Percentiles rank a stretch among this genome's conserved stretches.
Evolutionary conservation across 768 basidiomycete species (phyloP).

Genomic region (Russula virescens): DNA sequence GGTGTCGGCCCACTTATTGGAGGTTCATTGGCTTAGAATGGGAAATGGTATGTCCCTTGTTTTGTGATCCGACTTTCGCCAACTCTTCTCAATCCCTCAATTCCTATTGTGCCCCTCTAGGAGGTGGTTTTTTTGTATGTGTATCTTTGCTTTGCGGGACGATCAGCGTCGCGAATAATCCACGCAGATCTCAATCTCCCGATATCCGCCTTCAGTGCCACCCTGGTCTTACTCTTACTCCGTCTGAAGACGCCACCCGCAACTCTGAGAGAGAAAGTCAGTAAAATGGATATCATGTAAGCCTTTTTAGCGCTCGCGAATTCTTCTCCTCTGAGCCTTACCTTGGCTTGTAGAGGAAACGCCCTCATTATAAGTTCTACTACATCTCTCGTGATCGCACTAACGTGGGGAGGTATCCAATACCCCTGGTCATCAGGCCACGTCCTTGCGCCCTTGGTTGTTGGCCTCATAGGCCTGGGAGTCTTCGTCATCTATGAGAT

Average conservation of each 20-base stretch:
- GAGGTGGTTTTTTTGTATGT: conserved; percentile 26
- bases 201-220: conserved; percentile 29
- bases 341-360: conserved; percentile 32
- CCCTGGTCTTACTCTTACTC: conserved; percentile 31
- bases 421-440: conserved; percentile 38
- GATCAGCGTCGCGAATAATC: background rate
- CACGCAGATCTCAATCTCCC: conserved; percentile 36
- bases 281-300: conserved; percentile 38
- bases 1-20: conserved; percentile 31
- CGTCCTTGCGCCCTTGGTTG: conserved; percentile 39
- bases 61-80: background rate
- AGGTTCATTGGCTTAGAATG: conserved; percentile 26
- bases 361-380: conserved; percentile 31
- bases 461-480: conserved; percentile 36
- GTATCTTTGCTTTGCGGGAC: background rate
- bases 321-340: background rate
- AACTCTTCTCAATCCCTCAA: background rate
- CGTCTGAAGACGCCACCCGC: conserved; percentile 34
- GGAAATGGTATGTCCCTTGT: conserved; percentile 12
- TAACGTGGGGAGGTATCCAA: conserved; percentile 41
- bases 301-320: conserved; percentile 1
- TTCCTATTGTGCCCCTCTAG: background rate
- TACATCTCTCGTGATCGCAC: conserved; percentile 29
- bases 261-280: conserved; percentile 31
- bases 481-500: conserved; percentile 38